Evolutionary conservation across 306 rosid genomes (phyloP).

Genomic region (Luffa acutangula): DNA sequence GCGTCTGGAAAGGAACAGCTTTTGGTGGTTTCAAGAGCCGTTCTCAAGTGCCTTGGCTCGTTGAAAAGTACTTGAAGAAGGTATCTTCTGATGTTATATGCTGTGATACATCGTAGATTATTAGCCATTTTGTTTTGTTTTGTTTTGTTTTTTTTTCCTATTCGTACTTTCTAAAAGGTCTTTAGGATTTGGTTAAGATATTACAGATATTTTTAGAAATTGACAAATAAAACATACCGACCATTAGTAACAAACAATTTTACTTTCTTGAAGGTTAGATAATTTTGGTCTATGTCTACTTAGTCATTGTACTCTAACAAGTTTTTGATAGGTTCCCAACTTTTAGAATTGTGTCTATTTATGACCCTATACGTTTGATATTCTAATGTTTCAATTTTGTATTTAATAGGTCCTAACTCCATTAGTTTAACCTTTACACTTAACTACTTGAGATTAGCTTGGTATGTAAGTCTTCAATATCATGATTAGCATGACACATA

Average conservation of each 20-base stretch:
- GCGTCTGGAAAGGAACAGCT: slow-evolving; percentile 98
- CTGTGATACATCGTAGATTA: not conserved
- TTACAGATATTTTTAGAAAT: not conserved
- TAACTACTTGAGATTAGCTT: too few species aligned
- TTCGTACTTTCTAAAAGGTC: not conserved
- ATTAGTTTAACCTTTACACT: not conserved
- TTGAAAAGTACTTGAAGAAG: slow-evolving; percentile 90
- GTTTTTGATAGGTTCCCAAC: too few species aligned
- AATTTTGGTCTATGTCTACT: not conserved
- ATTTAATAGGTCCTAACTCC: not conserved
- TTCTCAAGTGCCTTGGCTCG: slow-evolving; percentile 95
- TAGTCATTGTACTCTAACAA: too few species aligned
- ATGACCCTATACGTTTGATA: too few species aligned
- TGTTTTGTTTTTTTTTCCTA: not conserved
- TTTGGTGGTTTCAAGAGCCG: slow-evolving; percentile 97
- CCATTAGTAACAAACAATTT: not conserved
- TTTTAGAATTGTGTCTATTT: not conserved
- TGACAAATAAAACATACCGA: not conserved
- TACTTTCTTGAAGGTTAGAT: not conserved
- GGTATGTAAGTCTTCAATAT: too few species aligned
- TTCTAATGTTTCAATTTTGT: too few species aligned
- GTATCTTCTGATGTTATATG: slow-evolving; percentile 14
- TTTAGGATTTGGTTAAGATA: not conserved
- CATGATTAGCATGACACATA: not conserved
- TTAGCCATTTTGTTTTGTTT: not conserved